Base-by-base conservation (phyloP, 192 early-diverging fungal species). In the Lobosporangium transversale region DNA sequence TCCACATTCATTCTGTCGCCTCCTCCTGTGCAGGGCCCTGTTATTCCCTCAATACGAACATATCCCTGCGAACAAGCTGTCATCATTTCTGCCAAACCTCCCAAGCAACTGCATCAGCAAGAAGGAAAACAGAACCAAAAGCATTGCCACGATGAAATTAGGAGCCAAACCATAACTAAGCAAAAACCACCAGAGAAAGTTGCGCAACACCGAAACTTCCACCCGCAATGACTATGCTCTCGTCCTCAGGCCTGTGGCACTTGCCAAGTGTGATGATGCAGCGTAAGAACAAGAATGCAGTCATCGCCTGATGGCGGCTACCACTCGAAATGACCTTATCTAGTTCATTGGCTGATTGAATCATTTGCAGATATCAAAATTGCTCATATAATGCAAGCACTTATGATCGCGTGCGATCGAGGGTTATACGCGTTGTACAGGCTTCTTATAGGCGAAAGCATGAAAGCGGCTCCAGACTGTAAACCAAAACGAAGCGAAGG, bases 261-360 rank as follows among this genome's bases (percentile, higher is more conserved):
- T 20, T 57, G 1, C 73, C 73, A 15, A 56, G 29, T 15, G 43
- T 64, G 15, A 76, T 76, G 73, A 76, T 67, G 58, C 47, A 67
- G 29, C 73, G 73, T 47, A 76, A 67, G 53, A 76, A 36, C 48
- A 29, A 59, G 24, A 76, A 76, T 26, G 63, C 64, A 0, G 73
- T 76, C 0, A 53, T 76, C 9, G 73, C 73, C 45, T 76, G 24
- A 76, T 76, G 73, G 73, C 73, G 9, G 65, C 73, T 14, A 49
- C 44, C 15, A 57, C 45, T 1, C 51, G 73, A 31, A 76, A 76
- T 64, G 73, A 76, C 73, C 73, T 0, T 0, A 12, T 10, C 40
- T 76, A 2, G 73, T 76, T 15, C 53, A 45, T 2, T 76, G 73
- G 73, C 12, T 76, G 47, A 40, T 76, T 37, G 73, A 76, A 53